Evolutionary conservation across 805 yeast species (phyloP).

Genomic region (Saturnispora sanitii): DNA sequence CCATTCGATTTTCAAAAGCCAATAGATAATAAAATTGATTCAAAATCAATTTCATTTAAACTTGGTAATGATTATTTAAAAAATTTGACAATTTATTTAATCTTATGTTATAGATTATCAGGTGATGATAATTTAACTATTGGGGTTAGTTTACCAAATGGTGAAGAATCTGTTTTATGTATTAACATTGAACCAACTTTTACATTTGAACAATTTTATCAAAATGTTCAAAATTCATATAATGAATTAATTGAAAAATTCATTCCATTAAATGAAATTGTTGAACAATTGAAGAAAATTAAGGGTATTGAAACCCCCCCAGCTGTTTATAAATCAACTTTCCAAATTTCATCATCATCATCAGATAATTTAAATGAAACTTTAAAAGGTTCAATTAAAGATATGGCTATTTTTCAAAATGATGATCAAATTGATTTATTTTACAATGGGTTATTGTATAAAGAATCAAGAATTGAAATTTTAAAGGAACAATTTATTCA

Average conservation of each 20-base stretch:
- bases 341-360: slow-evolving; percentile 35
- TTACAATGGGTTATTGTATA: slow-evolving; percentile 72
- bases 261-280: slow-evolving; percentile 47
- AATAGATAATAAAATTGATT: slow-evolving; percentile 53
- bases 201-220: slow-evolving; percentile 45
- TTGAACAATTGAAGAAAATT: slow-evolving; percentile 37
- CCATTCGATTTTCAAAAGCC: slow-evolving; percentile 87
- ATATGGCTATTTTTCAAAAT: slow-evolving; percentile 48
- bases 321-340: slow-evolving; percentile 51
- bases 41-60: slow-evolving; percentile 33
- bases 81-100: slow-evolving; percentile 58
- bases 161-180: slow-evolving; percentile 51
- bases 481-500: slow-evolving; percentile 65
- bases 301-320: slow-evolving; percentile 51
- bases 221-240: slow-evolving; percentile 35
- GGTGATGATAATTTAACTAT: slow-evolving; percentile 93
- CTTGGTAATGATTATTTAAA: slow-evolving; percentile 31
- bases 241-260: slow-evolving; percentile 25
- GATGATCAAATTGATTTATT: slow-evolving; percentile 33
- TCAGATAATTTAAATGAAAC: slow-evolving; percentile 33
- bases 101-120: slow-evolving; percentile 66
- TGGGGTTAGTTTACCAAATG: slow-evolving; percentile 55
- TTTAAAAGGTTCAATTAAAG: slow-evolving; percentile 49
- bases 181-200: slow-evolving; percentile 43
- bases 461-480: slow-evolving; percentile 54